Evolutionary conservation across 257 asterid genomes (phyloP).

Genomic region (Nyctanthes arbortristis): DNA sequence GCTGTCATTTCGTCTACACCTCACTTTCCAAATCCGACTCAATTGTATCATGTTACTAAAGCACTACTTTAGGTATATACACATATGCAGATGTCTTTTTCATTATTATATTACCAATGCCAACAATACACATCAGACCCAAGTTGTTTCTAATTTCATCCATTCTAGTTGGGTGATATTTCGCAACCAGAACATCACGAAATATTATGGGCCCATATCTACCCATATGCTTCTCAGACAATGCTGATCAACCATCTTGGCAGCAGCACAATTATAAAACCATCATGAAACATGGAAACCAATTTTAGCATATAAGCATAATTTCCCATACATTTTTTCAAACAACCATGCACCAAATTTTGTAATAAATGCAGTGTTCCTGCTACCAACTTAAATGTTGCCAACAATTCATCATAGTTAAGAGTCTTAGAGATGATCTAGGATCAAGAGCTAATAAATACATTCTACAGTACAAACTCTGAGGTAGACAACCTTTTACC

Average conservation of each 20-base stretch:
- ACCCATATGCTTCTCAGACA: not conserved
- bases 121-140: not conserved
- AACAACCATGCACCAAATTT: not conserved
- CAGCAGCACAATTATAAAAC: not conserved
- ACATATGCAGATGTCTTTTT: not conserved
- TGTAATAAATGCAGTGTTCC: not conserved
- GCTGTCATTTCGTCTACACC: not conserved
- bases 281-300: not conserved
- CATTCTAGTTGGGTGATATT: not conserved
- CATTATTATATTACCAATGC: not conserved
- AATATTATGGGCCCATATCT: not conserved
- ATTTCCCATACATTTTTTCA: not conserved
- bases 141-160: not conserved
- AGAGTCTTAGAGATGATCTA: not conserved
- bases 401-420: not conserved
- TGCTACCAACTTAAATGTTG: not conserved
- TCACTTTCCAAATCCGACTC: not conserved
- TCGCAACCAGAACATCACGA: not conserved
- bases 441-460: not conserved
- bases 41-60: not conserved
- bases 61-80: not conserved
- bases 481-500: not conserved
- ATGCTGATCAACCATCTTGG: not conserved
- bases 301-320: not conserved
- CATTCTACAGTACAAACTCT: not conserved